phyloP scores from a whole-genome alignment of 495 filamentous ascomycete species.

The Podospora conica region DNA sequence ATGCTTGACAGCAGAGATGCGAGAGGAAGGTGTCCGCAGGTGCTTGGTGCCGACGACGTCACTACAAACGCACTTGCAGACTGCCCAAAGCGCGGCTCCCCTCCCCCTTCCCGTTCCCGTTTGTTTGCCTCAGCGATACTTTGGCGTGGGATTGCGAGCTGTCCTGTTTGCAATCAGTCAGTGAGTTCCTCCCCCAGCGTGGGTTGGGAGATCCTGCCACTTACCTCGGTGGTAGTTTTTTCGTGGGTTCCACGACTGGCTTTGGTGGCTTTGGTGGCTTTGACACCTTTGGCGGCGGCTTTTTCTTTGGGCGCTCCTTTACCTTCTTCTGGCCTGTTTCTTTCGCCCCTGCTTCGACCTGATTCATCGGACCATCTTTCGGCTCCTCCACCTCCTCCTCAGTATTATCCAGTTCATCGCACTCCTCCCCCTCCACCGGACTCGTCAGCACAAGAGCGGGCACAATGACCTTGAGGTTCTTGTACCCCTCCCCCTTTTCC shows the following conservation, averaged over 20 bases:
- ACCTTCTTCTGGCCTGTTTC: too few relatives aligned
- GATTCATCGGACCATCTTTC: too few relatives aligned
- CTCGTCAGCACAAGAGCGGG: background rate
- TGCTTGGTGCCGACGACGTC: background rate
- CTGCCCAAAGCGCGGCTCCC: background rate
- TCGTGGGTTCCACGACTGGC: background rate
- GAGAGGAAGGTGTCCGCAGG: background rate
- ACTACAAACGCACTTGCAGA: background rate
- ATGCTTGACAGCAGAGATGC: background rate
- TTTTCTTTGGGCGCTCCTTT: background rate
- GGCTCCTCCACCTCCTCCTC: background rate
- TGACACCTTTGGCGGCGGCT: background rate
- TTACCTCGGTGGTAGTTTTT: background rate
- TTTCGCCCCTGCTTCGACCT: too few relatives aligned
- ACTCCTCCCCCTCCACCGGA: background rate
- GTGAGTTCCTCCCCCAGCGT: background rate
- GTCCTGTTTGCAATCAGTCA: background rate
- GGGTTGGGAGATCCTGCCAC: background rate
- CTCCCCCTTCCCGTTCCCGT: too few relatives aligned
- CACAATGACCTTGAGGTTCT: too few relatives aligned
- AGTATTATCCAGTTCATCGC: background rate
- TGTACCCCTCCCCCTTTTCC: background rate
- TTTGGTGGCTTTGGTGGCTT: too few relatives aligned
- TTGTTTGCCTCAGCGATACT: background rate
- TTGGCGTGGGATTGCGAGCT: background rate